These are phyloP conservation scores for Panicum hallii DNA, from an alignment of 202 grass and related monocot genomes.

Conservation along the genomic window DNA sequence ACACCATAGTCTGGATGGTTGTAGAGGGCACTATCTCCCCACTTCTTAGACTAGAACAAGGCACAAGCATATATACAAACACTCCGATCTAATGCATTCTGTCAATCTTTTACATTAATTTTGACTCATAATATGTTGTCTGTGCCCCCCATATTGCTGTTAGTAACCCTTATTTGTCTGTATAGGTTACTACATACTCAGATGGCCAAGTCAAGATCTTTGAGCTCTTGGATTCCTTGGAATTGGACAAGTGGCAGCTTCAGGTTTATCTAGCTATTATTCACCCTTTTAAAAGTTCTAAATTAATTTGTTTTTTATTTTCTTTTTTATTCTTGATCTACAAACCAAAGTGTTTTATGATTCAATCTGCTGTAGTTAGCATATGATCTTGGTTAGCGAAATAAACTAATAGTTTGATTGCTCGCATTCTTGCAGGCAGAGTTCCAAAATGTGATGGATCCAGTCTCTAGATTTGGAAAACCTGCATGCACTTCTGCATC, in stretches of 20 bases:
- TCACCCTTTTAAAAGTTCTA: slow-evolving; percentile 35
- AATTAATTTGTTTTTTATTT: not conserved
- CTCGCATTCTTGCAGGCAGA: slow-evolving; percentile 67
- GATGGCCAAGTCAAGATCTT: slow-evolving; percentile 91
- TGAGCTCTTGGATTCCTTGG: slow-evolving; percentile 82
- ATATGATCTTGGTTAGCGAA: slow-evolving; percentile 23
- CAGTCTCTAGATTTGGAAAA: slow-evolving; percentile 75
- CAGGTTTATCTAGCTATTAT: slow-evolving; percentile 67
- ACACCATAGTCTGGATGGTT: not conserved
- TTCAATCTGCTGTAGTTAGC: slow-evolving; percentile 13
- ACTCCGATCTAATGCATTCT: slow-evolving; percentile 20
- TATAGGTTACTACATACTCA: slow-evolving; percentile 85
- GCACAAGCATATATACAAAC: not conserved
- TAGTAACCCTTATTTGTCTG: slow-evolving; percentile 40
- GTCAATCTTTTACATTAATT: slow-evolving; percentile 30
- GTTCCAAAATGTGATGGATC: slow-evolving; percentile 81
- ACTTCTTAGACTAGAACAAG: slow-evolving; percentile 7
- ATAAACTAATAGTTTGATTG: slow-evolving; percentile 10
- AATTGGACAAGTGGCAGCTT: slow-evolving; percentile 97
- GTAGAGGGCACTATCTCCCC: not conserved
- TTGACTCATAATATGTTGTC: slow-evolving; percentile 34
- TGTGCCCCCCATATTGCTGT: slow-evolving; percentile 7
- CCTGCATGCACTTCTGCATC: slow-evolving; percentile 71
- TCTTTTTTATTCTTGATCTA: slow-evolving; percentile 37
- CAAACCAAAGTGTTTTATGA: slow-evolving; percentile 6